Base-by-base conservation (phyloP, 179 eudicot genomes). In the Patellifolia procumbens region DNA sequence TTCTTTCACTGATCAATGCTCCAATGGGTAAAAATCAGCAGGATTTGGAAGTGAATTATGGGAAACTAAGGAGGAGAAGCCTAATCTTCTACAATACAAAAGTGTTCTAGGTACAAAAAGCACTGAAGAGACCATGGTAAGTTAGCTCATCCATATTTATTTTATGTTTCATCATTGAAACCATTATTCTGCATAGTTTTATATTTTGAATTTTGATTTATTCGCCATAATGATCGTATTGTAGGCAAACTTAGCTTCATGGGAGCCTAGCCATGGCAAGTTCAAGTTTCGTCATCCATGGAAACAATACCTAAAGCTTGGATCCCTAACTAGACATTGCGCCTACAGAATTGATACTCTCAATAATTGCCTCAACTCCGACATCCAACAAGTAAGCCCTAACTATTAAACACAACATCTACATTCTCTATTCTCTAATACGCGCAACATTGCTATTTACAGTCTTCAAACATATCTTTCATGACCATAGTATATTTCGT, bases 121-220 rank as follows among this genome's bases (percentile, higher is more conserved):
- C 63, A 81, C 79, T 0, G 93, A 91, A 59, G 97, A 91, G 61
- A 64, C 80, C 43, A 77, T 87, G 90, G 94, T 88, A 74, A 80
- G 85, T 34, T 64, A 58, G 35, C 4, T 7, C 5, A 16, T 53
- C n/a, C n/a, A n/a, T n/a, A n/a, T n/a, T n/a, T n/a, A n/a, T n/a
- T n/a, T n/a, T n/a, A n/a, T n/a, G n/a, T n/a, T n/a, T n/a, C n/a
- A n/a, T n/a, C n/a, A n/a, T n/a, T n/a, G n/a, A n/a, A n/a, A n/a
- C n/a, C n/a, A n/a, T n/a, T n/a, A n/a, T n/a, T n/a, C n/a, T n/a
- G n/a, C n/a, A n/a, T n/a, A n/a, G n/a, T n/a, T n/a, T n/a, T n/a
- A n/a, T n/a, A n/a, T n/a, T n/a, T n/a, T n/a, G n/a, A n/a, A n/a
- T n/a, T n/a, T 32, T 15, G 16, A 59, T 28, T 11, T 24, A 61